phyloP scores from a whole-genome alignment of 2,329 filamentous ascomycete species.

The Stagonosporopsis vannaccii region DNA sequence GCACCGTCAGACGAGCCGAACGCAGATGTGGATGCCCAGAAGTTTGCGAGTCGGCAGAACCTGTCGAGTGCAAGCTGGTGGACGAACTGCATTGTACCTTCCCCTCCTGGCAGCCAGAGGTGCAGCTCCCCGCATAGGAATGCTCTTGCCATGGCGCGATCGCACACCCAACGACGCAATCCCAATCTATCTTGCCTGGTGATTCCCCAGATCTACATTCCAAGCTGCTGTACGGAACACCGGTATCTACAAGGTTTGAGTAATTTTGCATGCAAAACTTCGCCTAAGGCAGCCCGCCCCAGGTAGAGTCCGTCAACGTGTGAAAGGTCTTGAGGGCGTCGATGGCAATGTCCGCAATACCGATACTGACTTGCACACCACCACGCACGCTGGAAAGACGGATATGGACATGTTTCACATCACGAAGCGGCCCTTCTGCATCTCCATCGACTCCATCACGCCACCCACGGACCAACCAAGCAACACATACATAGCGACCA shows the following conservation, averaged over 20 bases:
- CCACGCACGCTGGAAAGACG: neutral
- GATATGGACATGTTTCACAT: slow-evolving; percentile 17
- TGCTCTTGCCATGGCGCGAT: slow-evolving; percentile 20
- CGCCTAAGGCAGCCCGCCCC: slow-evolving; percentile 17
- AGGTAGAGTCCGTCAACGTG: neutral
- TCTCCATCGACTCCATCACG: slow-evolving; percentile 15
- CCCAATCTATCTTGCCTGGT: slow-evolving; percentile 6
- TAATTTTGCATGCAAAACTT: slow-evolving; percentile 9
- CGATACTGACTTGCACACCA: neutral
- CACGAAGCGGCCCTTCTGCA: slow-evolving; percentile 16
- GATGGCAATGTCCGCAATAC: slow-evolving; percentile 10
- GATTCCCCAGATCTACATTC: slow-evolving; percentile 22
- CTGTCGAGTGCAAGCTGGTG: slow-evolving; percentile 9
- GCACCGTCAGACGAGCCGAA: slow-evolving; percentile 12
- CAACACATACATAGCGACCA: slow-evolving; percentile 9
- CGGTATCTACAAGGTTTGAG: slow-evolving; percentile 12
- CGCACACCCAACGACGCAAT: slow-evolving; percentile 17
- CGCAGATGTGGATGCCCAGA: slow-evolving; percentile 15
- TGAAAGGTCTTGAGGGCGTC: neutral
- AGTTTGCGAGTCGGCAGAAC: slow-evolving; percentile 10
- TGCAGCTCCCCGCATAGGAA: slow-evolving; percentile 18
- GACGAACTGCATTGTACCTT: slow-evolving; percentile 17
- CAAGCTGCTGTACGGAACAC: slow-evolving; percentile 10
- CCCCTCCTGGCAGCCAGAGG: slow-evolving; percentile 5
- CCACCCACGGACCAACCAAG: slow-evolving; percentile 11